Conservation (phyloP, 306 rosid genomes). For the Carpinus viminea region DNA sequence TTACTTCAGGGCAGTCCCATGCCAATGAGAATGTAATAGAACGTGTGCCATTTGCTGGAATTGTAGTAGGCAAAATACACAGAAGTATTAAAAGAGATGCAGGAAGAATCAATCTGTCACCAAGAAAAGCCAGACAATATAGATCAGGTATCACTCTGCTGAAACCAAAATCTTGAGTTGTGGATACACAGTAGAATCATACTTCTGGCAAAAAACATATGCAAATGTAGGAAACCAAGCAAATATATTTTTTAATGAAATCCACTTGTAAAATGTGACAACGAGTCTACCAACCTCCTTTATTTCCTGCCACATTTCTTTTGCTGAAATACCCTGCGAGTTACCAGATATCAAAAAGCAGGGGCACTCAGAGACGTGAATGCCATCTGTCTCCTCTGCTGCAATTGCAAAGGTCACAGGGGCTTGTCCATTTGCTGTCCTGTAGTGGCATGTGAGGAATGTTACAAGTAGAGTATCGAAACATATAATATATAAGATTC, state of each 20-base stretch:
- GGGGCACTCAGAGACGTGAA: slow-evolving; percentile 81
- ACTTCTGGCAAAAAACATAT: not conserved
- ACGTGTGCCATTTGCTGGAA: slow-evolving; percentile 65
- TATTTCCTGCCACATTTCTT: slow-evolving; percentile 87
- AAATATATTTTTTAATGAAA: slow-evolving; percentile 13
- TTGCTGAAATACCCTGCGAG: slow-evolving; percentile 66
- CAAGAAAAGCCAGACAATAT: not conserved
- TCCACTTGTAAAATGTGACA: not conserved
- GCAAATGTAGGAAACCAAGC: slow-evolving; percentile 8
- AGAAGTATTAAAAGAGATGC: not conserved
- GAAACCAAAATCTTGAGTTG: slow-evolving; percentile 7
- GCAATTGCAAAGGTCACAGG: slow-evolving; percentile 93
- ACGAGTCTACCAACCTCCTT: slow-evolving; percentile 58
- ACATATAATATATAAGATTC: not conserved
- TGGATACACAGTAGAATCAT: not conserved
- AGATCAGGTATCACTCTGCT: not conserved
- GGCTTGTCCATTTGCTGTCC: slow-evolving; percentile 63
- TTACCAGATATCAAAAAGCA: slow-evolving; percentile 77
- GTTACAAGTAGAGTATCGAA: slow-evolving; percentile 7
- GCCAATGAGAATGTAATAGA: slow-evolving; percentile 85
- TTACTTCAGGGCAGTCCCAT: slow-evolving; percentile 93
- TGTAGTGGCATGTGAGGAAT: slow-evolving; percentile 34
- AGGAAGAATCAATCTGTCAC: not conserved
- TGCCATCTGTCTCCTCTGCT: slow-evolving; percentile 68
- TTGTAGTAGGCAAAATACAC: slow-evolving; percentile 28